A percentile compares a stretch with the other conserved stretches of the same genome.
phyloP scores from a whole-genome alignment of 2,329 filamentous ascomycete species.

The Monosporascus cannonballus region DNA sequence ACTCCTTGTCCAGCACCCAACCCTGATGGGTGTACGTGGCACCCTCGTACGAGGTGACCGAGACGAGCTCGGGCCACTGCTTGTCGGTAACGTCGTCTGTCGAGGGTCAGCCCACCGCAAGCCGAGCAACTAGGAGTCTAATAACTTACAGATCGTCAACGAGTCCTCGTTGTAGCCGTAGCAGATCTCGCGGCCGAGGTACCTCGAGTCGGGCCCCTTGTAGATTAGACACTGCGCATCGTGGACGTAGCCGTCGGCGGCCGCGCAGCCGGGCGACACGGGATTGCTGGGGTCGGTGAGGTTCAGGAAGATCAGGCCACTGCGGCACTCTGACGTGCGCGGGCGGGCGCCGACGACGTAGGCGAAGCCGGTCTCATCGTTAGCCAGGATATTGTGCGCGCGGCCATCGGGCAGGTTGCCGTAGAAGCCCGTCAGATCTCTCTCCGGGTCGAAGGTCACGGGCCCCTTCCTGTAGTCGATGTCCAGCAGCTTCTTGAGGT shows the following conservation, averaged over 20 bases:
- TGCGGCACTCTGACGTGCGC: constrained; percentile 37
- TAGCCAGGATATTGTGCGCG: constrained; percentile 40
- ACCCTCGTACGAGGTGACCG: constrained; percentile 46
- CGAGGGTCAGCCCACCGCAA: too few species aligned
- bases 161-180: constrained; percentile 50
- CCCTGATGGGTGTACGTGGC: constrained; percentile 51
- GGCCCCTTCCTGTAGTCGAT: constrained; percentile 35
- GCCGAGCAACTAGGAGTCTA: too few species aligned
- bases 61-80: constrained; percentile 35
- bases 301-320: constrained; percentile 54
- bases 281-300: constrained; percentile 47
- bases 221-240: constrained; percentile 55
- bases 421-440: constrained; percentile 33
- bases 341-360: constrained; percentile 36
- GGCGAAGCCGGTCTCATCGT: constrained; percentile 39
- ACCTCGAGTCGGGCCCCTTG: constrained; percentile 40
- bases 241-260: constrained; percentile 54
- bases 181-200: constrained; percentile 44
- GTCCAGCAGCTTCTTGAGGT: constrained; percentile 51
- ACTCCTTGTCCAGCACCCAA: constrained; percentile 37
- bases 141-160: constrained; percentile 32
- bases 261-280: constrained; percentile 46
- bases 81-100: constrained; percentile 41
- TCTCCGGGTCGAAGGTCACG: constrained; percentile 35
- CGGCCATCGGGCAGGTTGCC: constrained; percentile 35